Evolutionary conservation across 192 early-diverging fungal genomes (phyloP), one percentile per base, ranked within the genome.

Genomic region (Spizellomyces punctatus): DNA sequence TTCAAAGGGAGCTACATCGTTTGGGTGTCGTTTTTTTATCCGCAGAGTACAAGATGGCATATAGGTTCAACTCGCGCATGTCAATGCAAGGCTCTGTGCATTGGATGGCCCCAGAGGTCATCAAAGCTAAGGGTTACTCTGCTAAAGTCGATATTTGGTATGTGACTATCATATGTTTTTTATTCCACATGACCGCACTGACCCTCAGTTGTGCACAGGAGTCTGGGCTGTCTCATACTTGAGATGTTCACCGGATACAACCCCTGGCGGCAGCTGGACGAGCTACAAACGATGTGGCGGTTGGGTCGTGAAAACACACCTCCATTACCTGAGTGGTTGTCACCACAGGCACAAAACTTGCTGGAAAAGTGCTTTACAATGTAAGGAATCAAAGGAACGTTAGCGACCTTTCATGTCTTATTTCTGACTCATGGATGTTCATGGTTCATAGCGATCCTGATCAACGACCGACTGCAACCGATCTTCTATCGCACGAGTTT

Each of bases 31-130:
- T 36, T 36, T 36, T 36, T 2, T 36, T 36, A 36, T 36, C 27
- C 27, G 27, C 27, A 36, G 27, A 86, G 48, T 82, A 80, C 77
- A 73, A 78, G 56, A 56, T 78, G 46, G 82, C 82, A 3, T 86
- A 83, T 63, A 76, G 76, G 17, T 47, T 67, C 27, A 84, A 79
- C 69, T 72, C 81, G 1, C 76, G 71, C 36, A 81, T 88, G 65
- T 96, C 95, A 52, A 76, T 98, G 65, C 94, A 98, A 82, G 98
- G 98, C 2, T 94, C 95, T 0, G 90, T 98, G 41, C 94, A 93
- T 79, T 99, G 97, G 98, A 98, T 98, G 96, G 96, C 98, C n/a
- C 98, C 96, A 21, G 98, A 98, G 80, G 95, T 98, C 6, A 92
- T 96, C 59, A 92, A 94, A 76, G 91, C 93, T 77, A 94, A 91